Conservation (phyloP, 139 green algal genomes). For the Chlorella ohadii region DNA sequence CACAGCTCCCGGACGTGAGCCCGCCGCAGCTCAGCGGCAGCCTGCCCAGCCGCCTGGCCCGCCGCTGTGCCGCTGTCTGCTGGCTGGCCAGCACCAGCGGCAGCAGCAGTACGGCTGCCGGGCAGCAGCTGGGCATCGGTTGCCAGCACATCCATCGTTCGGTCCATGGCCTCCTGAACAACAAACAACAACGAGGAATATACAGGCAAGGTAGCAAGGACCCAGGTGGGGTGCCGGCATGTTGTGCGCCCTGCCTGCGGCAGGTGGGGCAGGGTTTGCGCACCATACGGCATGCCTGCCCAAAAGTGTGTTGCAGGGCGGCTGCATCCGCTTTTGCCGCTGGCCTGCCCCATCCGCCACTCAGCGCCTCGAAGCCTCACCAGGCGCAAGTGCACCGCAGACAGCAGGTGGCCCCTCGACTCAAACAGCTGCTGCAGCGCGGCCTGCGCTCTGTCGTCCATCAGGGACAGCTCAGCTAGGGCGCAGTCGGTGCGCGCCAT, state of each 20-base stretch:
- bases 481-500: slow-evolving; percentile 7
- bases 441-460: background rate
- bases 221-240: too few relatives aligned
- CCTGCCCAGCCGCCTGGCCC: background rate
- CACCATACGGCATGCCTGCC: too few relatives aligned
- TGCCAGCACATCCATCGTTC: background rate
- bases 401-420: background rate
- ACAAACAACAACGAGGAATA: background rate
- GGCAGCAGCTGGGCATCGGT: too few relatives aligned
- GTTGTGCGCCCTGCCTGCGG: too few relatives aligned
- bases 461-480: background rate
- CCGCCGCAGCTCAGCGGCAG: background rate
- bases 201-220: too few relatives aligned
- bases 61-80: background rate
- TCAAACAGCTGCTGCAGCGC: background rate
- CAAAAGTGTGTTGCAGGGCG: too few relatives aligned
- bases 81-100: background rate
- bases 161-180: background rate
- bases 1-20: background rate
- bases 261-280: too few relatives aligned
- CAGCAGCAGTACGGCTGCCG: background rate
- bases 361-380: background rate
- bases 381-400: background rate
- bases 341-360: too few relatives aligned
- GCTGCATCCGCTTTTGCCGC: too few relatives aligned